Evolutionary conservation across 345 rosid species (phyloP).

Genomic region (Populus nigra): DNA sequence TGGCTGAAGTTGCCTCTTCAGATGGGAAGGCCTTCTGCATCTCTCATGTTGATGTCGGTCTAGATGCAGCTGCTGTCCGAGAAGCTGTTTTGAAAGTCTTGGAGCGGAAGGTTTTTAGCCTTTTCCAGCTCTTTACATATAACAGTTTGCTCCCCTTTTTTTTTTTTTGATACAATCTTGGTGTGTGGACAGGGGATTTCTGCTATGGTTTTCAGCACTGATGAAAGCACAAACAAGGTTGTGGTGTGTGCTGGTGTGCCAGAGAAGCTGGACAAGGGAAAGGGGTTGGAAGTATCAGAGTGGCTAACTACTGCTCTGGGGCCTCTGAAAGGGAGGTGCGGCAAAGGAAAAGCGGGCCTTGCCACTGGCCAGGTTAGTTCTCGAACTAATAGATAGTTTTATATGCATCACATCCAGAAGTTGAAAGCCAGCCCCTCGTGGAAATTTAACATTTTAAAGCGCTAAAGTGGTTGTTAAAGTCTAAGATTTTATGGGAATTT

Average conservation of each 20-base stretch:
- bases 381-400: not conserved
- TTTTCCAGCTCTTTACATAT: not conserved
- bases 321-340: slow-evolving; percentile 85
- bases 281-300: slow-evolving; percentile 75
- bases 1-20: slow-evolving; percentile 65
- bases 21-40: slow-evolving; percentile 74
- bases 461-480: too few species aligned
- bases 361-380: slow-evolving; percentile 85
- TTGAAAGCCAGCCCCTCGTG: too few species aligned
- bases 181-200: slow-evolving; percentile 62
- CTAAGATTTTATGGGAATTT: not conserved
- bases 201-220: slow-evolving; percentile 80
- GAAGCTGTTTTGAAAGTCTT: slow-evolving; percentile 84
- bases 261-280: slow-evolving; percentile 49
- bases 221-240: slow-evolving; percentile 80
- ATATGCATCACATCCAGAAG: too few species aligned
- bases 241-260: slow-evolving; percentile 91
- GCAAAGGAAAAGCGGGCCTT: slow-evolving; percentile 87
- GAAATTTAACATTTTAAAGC: not conserved
- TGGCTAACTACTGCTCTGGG: slow-evolving; percentile 77
- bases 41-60: slow-evolving; percentile 72
- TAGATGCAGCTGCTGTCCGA: slow-evolving; percentile 91
- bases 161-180: not conserved
- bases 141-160: not conserved
- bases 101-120: slow-evolving; percentile 52